Conservation (phyloP, 2,329 filamentous ascomycete genomes). For the Plectosphaerella cucumerina region DNA sequence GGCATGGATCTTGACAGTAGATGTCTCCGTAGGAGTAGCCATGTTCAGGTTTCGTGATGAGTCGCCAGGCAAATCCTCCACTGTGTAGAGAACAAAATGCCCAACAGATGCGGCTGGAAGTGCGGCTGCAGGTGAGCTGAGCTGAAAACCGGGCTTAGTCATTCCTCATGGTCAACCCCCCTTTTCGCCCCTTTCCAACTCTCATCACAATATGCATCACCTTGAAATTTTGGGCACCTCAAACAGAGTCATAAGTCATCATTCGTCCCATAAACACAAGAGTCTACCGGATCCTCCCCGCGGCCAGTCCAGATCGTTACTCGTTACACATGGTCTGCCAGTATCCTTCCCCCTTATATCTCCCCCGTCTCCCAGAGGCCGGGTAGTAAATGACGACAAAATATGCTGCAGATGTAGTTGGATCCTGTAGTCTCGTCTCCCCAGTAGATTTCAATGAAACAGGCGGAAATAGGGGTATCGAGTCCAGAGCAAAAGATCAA, state of each 20-base stretch:
- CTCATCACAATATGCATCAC: background rate
- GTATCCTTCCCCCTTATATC: too few species aligned
- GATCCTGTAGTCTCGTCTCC: background rate
- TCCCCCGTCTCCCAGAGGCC: background rate
- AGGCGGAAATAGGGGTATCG: background rate
- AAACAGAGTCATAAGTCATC: constrained; percentile 8
- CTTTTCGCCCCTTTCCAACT: background rate
- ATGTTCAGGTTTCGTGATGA: background rate
- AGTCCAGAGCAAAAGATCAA: background rate
- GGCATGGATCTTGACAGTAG: background rate
- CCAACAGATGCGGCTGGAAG: background rate
- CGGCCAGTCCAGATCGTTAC: constrained; percentile 8
- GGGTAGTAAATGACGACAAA: background rate
- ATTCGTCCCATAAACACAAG: constrained; percentile 7
- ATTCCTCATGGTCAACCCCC: background rate
- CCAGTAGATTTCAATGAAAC: background rate
- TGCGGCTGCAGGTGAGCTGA: background rate
- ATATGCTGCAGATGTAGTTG: background rate
- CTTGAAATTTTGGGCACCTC: background rate
- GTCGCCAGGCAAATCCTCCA: too few species aligned
- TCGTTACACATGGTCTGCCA: constrained; percentile 8
- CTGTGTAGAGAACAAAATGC: background rate
- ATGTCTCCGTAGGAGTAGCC: background rate
- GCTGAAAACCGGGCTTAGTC: background rate
- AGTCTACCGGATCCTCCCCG: background rate